Evolutionary conservation across 371 early-diverging fungal genomes (phyloP).

Genomic region (Syncephalastrum sp.): DNA sequence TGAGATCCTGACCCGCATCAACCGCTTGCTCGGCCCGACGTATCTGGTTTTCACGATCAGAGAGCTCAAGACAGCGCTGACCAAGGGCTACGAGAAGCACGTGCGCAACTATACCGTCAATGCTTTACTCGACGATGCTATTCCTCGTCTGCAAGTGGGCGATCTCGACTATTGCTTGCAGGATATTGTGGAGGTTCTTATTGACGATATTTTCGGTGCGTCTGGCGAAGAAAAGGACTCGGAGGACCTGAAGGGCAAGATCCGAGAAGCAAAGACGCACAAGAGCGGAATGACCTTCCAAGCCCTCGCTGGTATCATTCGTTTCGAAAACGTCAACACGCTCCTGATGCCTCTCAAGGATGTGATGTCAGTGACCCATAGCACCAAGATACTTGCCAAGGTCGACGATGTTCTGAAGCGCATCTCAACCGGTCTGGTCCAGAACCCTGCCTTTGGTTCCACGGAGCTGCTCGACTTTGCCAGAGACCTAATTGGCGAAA

Average conservation of each 20-base stretch:
- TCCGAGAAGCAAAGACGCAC: constrained; percentile 82
- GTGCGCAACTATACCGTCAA: constrained; percentile 91
- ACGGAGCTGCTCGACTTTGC: constrained; percentile 76
- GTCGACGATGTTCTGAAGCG: constrained; percentile 79
- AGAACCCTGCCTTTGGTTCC: constrained; percentile 69
- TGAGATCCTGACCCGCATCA: constrained; percentile 83
- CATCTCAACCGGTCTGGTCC: constrained; percentile 75
- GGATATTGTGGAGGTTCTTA: constrained; percentile 67
- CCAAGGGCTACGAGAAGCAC: constrained; percentile 88
- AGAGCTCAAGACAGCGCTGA: constrained; percentile 77
- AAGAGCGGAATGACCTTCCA: constrained; percentile 86
- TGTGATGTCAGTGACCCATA: constrained; percentile 81
- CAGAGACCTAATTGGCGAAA: constrained; percentile 82
- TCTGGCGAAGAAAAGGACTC: constrained; percentile 88
- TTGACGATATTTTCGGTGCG: constrained; percentile 90
- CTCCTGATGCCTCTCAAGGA: constrained; percentile 86
- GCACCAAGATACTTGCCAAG: constrained; percentile 68
- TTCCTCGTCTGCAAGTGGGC: constrained; percentile 62
- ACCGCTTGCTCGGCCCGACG: constrained; percentile 76
- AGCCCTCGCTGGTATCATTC: constrained; percentile 63
- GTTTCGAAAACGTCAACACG: constrained; percentile 62
- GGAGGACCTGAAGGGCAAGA: constrained; percentile 85
- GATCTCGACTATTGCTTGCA: constrained; percentile 79
- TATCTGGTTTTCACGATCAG: constrained; percentile 87
- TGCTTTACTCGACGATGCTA: constrained; percentile 67